A percentile compares a stretch with the other conserved stretches of the same genome.
Conservation (phyloP, 2,329 filamentous ascomycete genomes). For the Orbilia quercus region DNA sequence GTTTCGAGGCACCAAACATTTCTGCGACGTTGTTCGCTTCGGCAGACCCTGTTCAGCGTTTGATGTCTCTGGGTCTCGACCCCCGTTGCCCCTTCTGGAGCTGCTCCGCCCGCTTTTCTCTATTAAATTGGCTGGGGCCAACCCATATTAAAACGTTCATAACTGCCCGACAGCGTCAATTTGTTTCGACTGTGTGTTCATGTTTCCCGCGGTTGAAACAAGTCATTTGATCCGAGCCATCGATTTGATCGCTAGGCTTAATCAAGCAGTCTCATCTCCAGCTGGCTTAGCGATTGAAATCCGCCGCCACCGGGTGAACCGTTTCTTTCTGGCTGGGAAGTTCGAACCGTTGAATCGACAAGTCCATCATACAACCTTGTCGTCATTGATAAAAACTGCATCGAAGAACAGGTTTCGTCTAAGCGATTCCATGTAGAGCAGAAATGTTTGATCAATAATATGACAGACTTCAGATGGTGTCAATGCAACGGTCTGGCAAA, state of each 20-base stretch:
- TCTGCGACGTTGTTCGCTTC: slow-evolving; percentile 55
- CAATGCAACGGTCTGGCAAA: background rate
- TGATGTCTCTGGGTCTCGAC: slow-evolving; percentile 23
- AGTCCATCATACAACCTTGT: slow-evolving; percentile 4
- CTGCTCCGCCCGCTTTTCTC: slow-evolving; percentile 16
- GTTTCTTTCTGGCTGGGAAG: slow-evolving; percentile 26
- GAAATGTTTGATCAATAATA: background rate
- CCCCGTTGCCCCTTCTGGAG: slow-evolving; percentile 23
- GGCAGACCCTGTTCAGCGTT: slow-evolving; percentile 32
- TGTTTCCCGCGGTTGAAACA: slow-evolving; percentile 48
- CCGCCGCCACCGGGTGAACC: slow-evolving; percentile 5
- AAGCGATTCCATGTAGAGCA: background rate
- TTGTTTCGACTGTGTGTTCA: slow-evolving; percentile 24
- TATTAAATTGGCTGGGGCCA: slow-evolving; percentile 15
- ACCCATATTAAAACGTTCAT: slow-evolving; percentile 22
- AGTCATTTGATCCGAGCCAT: slow-evolving; percentile 38
- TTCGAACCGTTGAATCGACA: slow-evolving; percentile 29
- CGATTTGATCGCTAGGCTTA: slow-evolving; percentile 16
- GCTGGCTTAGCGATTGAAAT: background rate
- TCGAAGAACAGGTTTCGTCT: slow-evolving; percentile 1
- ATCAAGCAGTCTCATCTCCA: slow-evolving; percentile 32
- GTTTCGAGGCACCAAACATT: slow-evolving; percentile 51
- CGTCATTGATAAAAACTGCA: slow-evolving; percentile 10
- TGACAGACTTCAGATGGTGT: background rate
- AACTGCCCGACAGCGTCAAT: slow-evolving; percentile 21